Percentiles rank a stretch among this genome's conserved stretches.
These are phyloP conservation scores for Heimioporus sp. DNA, from an alignment of 768 basidiomycete species.

Conservation along the genomic window DNA sequence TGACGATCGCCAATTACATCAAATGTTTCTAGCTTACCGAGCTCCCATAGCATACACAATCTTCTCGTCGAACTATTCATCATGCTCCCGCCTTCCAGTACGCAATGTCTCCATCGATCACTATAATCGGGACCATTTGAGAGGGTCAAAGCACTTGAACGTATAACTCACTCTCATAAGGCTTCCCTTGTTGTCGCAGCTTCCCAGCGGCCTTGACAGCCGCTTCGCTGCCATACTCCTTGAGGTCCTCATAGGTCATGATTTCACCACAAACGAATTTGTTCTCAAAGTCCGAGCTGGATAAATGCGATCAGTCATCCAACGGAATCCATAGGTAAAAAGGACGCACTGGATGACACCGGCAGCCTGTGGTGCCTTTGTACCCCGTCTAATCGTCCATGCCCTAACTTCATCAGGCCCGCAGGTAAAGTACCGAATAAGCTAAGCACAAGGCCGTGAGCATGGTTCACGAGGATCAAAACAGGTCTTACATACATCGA, in stretches of 20 bases:
- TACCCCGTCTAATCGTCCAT: conserved; percentile 94
- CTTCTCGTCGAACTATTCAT: neutral
- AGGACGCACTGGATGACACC: conserved; percentile 90
- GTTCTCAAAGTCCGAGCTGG: conserved; percentile 93
- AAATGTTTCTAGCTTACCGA: conserved; percentile 11
- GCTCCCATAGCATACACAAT: conserved; percentile 10
- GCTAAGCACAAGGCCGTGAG: conserved; percentile 38
- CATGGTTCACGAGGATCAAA: neutral
- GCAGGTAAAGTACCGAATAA: conserved; percentile 96
- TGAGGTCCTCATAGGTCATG: conserved; percentile 88
- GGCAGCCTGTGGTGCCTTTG: conserved; percentile 94
- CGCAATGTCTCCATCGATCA: conserved; percentile 87
- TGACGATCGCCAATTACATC: conserved; percentile 7
- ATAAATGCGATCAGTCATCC: neutral
- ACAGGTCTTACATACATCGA: conserved; percentile 56
- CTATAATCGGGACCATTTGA: conserved; percentile 34
- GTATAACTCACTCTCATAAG: conserved; percentile 78
- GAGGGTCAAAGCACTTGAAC: neutral
- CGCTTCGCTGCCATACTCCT: conserved; percentile 86
- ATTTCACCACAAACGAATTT: conserved; percentile 98
- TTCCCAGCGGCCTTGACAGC: conserved; percentile 96
- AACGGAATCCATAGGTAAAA: neutral
- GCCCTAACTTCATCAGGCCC: conserved; percentile 97
- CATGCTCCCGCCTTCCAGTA: conserved; percentile 84
- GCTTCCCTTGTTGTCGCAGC: conserved; percentile 93